Evolutionary conservation across 495 filamentous ascomycete species (phyloP).

Genomic region (Collariella sp.): DNA sequence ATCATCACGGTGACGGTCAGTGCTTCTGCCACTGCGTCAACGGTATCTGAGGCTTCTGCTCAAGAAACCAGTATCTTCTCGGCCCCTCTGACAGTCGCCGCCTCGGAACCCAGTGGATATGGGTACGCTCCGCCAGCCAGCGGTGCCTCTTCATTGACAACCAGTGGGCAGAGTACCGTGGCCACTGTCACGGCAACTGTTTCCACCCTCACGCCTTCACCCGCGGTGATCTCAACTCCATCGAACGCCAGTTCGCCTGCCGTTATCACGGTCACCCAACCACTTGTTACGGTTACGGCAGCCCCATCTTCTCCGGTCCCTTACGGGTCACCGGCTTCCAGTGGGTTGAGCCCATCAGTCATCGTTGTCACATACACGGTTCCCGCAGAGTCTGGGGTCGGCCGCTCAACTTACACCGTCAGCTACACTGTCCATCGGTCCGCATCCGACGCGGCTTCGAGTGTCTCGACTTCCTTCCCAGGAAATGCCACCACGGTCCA

Average conservation of each 20-base stretch:
- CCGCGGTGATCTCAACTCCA: neutral
- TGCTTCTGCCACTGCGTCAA: too few relatives aligned
- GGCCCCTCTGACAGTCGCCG: neutral
- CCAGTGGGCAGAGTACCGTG: neutral
- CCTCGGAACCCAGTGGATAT: neutral
- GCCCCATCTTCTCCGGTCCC: neutral
- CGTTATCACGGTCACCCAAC: constrained; percentile 7
- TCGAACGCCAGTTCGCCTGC: neutral
- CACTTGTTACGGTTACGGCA: neutral
- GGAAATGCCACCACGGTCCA: neutral
- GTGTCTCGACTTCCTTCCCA: neutral
- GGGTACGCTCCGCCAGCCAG: neutral
- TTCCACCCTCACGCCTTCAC: neutral
- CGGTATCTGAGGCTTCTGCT: too few relatives aligned
- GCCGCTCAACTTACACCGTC: constrained; percentile 15
- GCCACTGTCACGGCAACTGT: neutral
- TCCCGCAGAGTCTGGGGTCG: neutral
- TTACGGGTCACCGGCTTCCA: neutral
- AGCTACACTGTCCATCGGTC: constrained; percentile 14
- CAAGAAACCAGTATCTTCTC: too few relatives aligned
- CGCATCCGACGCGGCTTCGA: neutral
- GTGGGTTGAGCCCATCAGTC: neutral
- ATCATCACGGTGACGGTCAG: too few relatives aligned
- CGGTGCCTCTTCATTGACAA: too few relatives aligned
- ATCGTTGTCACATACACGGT: constrained; percentile 19